Conservation (phyloP, 306 rosid species). For the Dryas alaskensis region DNA sequence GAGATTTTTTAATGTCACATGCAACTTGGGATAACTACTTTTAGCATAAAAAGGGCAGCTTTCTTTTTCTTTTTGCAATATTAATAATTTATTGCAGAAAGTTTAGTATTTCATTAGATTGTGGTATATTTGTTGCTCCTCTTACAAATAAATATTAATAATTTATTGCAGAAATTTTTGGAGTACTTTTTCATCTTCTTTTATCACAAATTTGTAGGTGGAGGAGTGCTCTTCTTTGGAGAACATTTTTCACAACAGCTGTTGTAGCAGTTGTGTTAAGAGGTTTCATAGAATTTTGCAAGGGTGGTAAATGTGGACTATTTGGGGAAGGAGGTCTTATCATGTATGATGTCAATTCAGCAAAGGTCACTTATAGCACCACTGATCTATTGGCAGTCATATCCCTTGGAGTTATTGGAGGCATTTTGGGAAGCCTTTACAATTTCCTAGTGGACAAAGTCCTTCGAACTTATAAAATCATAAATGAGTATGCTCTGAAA, state of each 20-base stretch:
- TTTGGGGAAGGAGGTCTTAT: slow-evolving; percentile 84
- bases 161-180: no score
- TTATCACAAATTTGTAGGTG: slow-evolving; percentile 45
- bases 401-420: slow-evolving; percentile 65
- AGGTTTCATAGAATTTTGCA: slow-evolving; percentile 50
- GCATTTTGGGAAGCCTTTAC: slow-evolving; percentile 69
- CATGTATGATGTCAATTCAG: slow-evolving; percentile 61
- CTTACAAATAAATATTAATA: no score
- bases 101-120: neutral
- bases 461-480: slow-evolving; percentile 59
- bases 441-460: slow-evolving; percentile 70
- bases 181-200: slow-evolving; percentile 2
- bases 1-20: no score
- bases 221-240: slow-evolving; percentile 91
- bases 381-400: slow-evolving; percentile 59
- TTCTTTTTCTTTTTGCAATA: no score
- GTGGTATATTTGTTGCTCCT: neutral
- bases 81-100: neutral
- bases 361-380: slow-evolving; percentile 36
- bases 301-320: slow-evolving; percentile 57
- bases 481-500: slow-evolving; percentile 63
- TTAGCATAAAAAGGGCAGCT: no score
- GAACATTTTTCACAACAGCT: slow-evolving; percentile 75
- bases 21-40: no score
- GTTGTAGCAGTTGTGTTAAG: slow-evolving; percentile 75